phyloP scores from a whole-genome alignment of 345 rosid genomes.

The Camelina neglecta region DNA sequence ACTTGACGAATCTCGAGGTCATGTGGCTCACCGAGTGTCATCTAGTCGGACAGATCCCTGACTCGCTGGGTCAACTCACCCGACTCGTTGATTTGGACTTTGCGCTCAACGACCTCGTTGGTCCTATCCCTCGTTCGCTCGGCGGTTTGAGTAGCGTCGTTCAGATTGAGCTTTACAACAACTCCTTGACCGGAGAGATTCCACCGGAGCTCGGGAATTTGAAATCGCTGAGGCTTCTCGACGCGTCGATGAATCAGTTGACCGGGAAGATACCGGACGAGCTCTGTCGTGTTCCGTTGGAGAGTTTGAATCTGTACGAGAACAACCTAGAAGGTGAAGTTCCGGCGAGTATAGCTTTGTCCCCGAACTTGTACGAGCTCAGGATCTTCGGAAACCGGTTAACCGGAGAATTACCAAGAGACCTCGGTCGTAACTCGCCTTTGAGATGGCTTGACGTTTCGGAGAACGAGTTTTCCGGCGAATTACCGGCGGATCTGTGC shows the following conservation, averaged over 20 bases:
- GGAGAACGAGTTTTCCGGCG: constrained; percentile 66
- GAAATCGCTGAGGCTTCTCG: constrained; percentile 68
- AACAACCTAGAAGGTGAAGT: constrained; percentile 69
- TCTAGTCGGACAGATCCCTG: constrained; percentile 82
- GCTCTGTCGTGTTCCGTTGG: constrained; percentile 69
- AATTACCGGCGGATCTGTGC: constrained; percentile 68
- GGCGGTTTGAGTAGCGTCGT: constrained; percentile 63
- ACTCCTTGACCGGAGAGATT: constrained; percentile 76
- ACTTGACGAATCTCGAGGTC: constrained; percentile 75
- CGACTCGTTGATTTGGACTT: constrained; percentile 82
- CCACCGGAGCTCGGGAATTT: constrained; percentile 70
- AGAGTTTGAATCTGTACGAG: constrained; percentile 88
- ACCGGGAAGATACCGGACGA: constrained; percentile 78
- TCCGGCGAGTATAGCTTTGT: constrained; percentile 65
- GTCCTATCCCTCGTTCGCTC: constrained; percentile 74
- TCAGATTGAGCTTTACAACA: constrained; percentile 96
- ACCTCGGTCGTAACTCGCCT: constrained; percentile 81
- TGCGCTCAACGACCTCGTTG: constrained; percentile 68
- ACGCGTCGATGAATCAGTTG: constrained; percentile 85
- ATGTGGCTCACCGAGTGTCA: constrained; percentile 93
- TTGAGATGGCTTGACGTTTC: constrained; percentile 81
- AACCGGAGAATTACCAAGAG: constrained; percentile 66
- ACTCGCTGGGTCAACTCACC: constrained; percentile 73
- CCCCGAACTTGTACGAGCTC: constrained; percentile 82
- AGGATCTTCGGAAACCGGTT: constrained; percentile 72